Conservation (phyloP, 257 asterid genomes). For the Solanum arcanum region DNA sequence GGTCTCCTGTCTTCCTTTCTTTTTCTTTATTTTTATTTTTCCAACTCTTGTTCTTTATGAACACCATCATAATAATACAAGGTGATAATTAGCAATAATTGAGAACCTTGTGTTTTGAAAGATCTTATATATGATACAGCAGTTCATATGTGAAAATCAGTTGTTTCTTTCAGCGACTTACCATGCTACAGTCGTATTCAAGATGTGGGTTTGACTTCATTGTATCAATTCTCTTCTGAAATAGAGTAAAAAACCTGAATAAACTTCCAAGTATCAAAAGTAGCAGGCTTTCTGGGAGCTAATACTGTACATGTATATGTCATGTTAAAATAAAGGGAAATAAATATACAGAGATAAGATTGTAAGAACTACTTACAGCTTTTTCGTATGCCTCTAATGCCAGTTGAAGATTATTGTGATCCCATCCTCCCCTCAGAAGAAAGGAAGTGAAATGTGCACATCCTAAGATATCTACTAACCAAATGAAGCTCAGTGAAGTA, state of each 20-base stretch:
- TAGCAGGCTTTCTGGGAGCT: not conserved
- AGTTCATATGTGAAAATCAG: not conserved
- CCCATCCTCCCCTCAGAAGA: conserved; percentile 68
- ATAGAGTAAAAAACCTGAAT: not conserved
- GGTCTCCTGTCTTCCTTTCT: not conserved
- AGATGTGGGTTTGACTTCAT: conserved; percentile 69
- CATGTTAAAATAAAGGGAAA: not conserved
- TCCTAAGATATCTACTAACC: conserved; percentile 19
- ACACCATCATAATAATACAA: not conserved
- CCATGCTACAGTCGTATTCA: conserved; percentile 69
- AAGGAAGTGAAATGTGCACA: conserved; percentile 77
- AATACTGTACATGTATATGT: not conserved
- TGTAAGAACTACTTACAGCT: not conserved
- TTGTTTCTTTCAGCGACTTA: conserved; percentile 15
- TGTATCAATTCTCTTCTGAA: conserved; percentile 70
- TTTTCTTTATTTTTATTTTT: not conserved
- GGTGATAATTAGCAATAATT: not conserved
- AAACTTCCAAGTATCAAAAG: not conserved
- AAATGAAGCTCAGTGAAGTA: not conserved
- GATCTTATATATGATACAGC: not conserved
- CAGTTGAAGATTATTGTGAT: not conserved
- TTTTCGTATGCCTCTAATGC: not conserved
- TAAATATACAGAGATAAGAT: not conserved
- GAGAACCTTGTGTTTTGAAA: not conserved
- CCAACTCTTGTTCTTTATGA: not conserved